Base-by-base conservation (phyloP, 2,329 filamentous ascomycete genomes). In the Corinectria fuckeliana region DNA sequence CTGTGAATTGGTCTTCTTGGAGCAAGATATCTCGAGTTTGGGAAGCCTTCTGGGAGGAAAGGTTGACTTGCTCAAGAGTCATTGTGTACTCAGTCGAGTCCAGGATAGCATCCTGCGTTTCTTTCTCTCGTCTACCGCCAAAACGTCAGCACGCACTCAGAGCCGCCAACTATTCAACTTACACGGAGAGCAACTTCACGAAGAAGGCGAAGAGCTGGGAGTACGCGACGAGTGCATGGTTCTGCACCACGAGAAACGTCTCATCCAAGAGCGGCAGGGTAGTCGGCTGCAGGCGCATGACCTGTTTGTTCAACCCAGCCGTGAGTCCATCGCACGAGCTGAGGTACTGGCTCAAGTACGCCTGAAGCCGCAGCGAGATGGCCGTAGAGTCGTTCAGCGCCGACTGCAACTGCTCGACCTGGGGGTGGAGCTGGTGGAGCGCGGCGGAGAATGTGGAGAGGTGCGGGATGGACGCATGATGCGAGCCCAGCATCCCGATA, bases 281-380 rank as follows among this genome's bases (percentile, higher is more conserved):
- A 18, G 69, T 64, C 0, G 65, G 54, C 28, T 71, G 69, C 49
- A 77, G 56, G 4, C 74, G 67, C 69, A 73, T 70, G 0, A 74
- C 50, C 66, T 77, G 75, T 61, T 77, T 77, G 38, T 72, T 71
- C 34, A 77, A 47, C 14, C 65, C 65, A 1, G 71, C 74, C 18
- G 65, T 62, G 4, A 68, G 62, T 4, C 57, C 63, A 58, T 75
- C 73, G 45, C 75, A 77, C 5, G 62, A 67, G 20, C 58, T 60
- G 1, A 77, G 60, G 9, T 64, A 68, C 11, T 68, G 63, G 50
- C 65, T 67, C 21, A 77, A 51, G 8, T 68, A 62, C 0, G 61
- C 65, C 49, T 76, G 76, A 34, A 77, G 38, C 4, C 56, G 58
- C n/a, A 57, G 56, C 4, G 76, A 76, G 42, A 77, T 71, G 23